Base-by-base conservation (phyloP, 345 rosid species). In the Pistacia atlantica region DNA sequence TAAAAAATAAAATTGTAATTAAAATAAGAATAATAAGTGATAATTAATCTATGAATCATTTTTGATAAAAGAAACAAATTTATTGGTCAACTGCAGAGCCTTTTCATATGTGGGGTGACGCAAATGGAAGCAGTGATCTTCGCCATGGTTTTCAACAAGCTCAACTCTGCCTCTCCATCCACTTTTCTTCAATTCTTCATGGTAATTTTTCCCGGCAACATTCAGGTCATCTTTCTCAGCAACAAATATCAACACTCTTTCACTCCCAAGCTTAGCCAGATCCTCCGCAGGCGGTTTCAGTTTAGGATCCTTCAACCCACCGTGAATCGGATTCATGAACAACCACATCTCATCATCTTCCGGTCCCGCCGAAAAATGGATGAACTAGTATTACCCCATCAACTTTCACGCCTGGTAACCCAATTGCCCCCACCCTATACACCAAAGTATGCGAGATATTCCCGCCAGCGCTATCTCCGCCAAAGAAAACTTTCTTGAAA, bases 291-390 rank as follows among this genome's bases (percentile, higher is more conserved):
- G 56, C 28, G 83, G 88, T 51, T 82, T 88, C 83, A 86, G 57
- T 79, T 82, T 74, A 0, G 81, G 87, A 74, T 2, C 81, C 73
- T 7, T 81, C 80, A 13, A 84, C 48, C 85, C 88, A 14, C 88
- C 88, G 48, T 85, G 90, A 73, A 83, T 54, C 11, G 82, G 82
- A 55, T 83, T 81, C 91, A 88, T 81, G 48, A 73, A 81, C 73
- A 84, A 16, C 91, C 88, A 86, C 83, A 83, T 83, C 42, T 42
- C 5, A 42, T 4, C 45, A 48, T 78, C 85, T 20, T 80, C 80
- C 1, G 80, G 80, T 72, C 2, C 89, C 84, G 0, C 85, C 87
- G 45, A 88, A 86, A 51, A 42, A 88, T 11, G 86, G 89, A 72
- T 86, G 91, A 49, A 84, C 81, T 81, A 88, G 12, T 8, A 74